Evolutionary conservation across 306 rosid genomes (phyloP).

Genomic region (Inga leiocalycina): DNA sequence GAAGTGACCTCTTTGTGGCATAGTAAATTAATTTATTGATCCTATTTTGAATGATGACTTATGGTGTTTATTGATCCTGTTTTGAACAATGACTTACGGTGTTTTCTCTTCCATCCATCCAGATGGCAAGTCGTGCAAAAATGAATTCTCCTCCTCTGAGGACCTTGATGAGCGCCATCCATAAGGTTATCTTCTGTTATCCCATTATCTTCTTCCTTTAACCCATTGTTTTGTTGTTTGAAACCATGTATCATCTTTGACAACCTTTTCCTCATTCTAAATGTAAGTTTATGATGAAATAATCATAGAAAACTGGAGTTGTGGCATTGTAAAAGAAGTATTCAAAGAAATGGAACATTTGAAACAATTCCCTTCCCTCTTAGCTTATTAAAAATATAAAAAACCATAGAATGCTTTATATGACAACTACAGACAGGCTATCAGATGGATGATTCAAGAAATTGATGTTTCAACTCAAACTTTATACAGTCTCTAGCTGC

Average conservation of each 20-base stretch:
- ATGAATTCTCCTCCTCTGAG: conserved; percentile 72
- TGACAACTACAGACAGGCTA: background rate
- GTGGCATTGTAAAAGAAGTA: background rate
- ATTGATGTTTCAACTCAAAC: background rate
- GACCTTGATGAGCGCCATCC: conserved; percentile 64
- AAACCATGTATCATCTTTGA: background rate
- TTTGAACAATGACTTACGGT: conserved; percentile 5
- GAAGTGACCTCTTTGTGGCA: conserved; percentile 24
- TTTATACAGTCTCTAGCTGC: background rate
- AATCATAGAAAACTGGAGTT: background rate
- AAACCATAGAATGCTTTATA: background rate
- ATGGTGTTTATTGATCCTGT: background rate
- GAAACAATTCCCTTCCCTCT: background rate
- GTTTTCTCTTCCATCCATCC: conserved; percentile 17
- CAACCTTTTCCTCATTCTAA: background rate
- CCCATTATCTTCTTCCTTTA: background rate
- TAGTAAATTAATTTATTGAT: background rate
- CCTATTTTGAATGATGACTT: background rate
- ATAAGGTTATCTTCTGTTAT: conserved; percentile 49
- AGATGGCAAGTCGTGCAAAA: conserved; percentile 97
- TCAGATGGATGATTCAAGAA: background rate
- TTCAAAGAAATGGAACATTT: background rate
- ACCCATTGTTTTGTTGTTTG: background rate
- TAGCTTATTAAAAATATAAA: background rate
- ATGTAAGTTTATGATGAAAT: background rate